A percentile compares a stretch with the other conserved stretches of the same genome.
Conservation (phyloP, 1,284 basidiomycete species). For the Fomes fomentarius region DNA sequence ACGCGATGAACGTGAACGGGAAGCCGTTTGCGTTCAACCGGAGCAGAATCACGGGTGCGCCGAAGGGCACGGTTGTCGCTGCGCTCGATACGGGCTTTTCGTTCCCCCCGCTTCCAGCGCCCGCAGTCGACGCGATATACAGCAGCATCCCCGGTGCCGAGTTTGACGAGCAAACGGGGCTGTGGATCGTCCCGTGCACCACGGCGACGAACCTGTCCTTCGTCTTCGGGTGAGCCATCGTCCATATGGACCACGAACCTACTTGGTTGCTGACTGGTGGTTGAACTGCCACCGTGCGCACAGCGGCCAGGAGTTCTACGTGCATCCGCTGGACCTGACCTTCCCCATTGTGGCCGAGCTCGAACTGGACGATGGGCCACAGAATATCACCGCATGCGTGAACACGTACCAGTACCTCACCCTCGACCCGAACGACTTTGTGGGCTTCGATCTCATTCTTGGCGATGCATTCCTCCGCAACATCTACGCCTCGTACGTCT, state of each 20-base stretch:
- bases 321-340: constrained; percentile 8
- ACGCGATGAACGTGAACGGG: constrained; percentile 33
- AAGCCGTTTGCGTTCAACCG: constrained; percentile 29
- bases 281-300: too few species aligned
- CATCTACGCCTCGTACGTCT: constrained; percentile 41
- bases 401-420: constrained; percentile 1
- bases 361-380: neutral
- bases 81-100: constrained; percentile 37
- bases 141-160: constrained; percentile 27
- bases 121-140: constrained; percentile 35
- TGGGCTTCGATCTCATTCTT: constrained; percentile 37
- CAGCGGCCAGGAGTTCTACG: neutral
- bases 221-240: constrained; percentile 30
- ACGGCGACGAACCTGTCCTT: constrained; percentile 28
- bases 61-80: constrained; percentile 31
- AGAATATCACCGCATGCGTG: neutral
- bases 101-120: constrained; percentile 29
- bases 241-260: neutral
- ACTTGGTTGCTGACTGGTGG: too few species aligned
- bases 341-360: neutral
- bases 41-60: constrained; percentile 25
- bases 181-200: constrained; percentile 33
- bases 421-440: constrained; percentile 21
- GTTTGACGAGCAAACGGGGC: constrained; percentile 18
- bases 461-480: constrained; percentile 45